These are phyloP conservation scores for Gymnopilus dilepis DNA, from an alignment of 768 basidiomycete species.

Conservation along the genomic window DNA sequence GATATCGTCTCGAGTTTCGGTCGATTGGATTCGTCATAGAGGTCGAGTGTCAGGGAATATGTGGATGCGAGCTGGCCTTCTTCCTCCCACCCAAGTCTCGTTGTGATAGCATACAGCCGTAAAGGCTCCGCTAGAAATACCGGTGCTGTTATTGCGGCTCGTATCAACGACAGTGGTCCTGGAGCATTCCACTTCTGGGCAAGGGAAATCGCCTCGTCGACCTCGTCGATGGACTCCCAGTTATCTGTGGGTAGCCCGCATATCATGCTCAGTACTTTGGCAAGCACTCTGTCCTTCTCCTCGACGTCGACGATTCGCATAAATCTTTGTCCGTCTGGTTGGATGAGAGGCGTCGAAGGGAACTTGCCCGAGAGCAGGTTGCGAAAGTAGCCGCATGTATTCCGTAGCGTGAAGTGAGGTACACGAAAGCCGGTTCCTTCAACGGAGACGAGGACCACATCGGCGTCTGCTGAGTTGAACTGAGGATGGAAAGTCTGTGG, in stretches of 20 bases:
- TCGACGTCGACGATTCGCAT: conserved; percentile 29
- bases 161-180: conserved; percentile 48
- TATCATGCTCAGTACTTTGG: conserved; percentile 45
- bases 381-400: conserved; percentile 63
- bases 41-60: conserved; percentile 43
- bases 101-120: conserved; percentile 52
- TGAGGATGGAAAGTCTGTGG: conserved; percentile 33
- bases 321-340: conserved; percentile 22
- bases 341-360: conserved; percentile 4
- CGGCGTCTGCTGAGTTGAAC: conserved; percentile 41
- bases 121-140: conserved; percentile 49
- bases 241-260: conserved; percentile 44
- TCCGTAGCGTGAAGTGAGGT: conserved; percentile 60
- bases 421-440: conserved; percentile 58
- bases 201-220: conserved; percentile 43
- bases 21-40: conserved; percentile 41
- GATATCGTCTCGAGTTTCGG: conserved; percentile 39
- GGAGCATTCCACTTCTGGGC: conserved; percentile 53
- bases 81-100: conserved; percentile 48
- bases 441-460: conserved; percentile 44
- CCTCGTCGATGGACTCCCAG: conserved; percentile 46
- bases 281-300: conserved; percentile 41
- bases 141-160: conserved; percentile 46
- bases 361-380: conserved; percentile 48
- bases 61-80: conserved; percentile 48